These are phyloP conservation scores for Lactifluus echinatus DNA, from an alignment of 768 basidiomycete species.

Conservation along the genomic window DNA sequence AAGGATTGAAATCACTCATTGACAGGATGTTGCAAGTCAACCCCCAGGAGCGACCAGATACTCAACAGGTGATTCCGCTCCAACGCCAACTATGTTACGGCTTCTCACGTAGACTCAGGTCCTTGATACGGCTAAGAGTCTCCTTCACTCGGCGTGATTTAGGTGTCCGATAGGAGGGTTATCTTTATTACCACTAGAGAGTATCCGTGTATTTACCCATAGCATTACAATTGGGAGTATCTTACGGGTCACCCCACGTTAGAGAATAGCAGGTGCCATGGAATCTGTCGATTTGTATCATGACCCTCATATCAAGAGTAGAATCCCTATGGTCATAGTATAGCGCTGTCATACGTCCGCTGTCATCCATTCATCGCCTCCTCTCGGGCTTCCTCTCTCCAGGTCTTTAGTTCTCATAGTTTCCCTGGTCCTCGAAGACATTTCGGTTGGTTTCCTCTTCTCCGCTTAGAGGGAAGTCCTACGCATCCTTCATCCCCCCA, in stretches of 20 bases:
- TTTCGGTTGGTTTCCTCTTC: background rate
- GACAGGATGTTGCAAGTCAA: constrained; percentile 79
- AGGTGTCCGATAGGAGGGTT: background rate
- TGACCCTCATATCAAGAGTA: too few species aligned
- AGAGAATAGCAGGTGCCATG: too few species aligned
- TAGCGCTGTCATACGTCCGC: background rate
- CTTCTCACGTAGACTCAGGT: constrained; percentile 36
- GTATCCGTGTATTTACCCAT: constrained; percentile 3
- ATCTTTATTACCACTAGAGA: background rate
- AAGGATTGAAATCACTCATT: constrained; percentile 74
- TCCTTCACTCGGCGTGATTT: constrained; percentile 1
- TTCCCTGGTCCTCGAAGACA: background rate
- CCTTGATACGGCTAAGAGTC: constrained; percentile 38
- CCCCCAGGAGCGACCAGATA: constrained; percentile 75
- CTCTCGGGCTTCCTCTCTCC: background rate
- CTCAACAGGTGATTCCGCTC: constrained; percentile 56
- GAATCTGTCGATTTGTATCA: too few species aligned
- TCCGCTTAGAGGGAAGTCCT: background rate
- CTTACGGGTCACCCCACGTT: too few species aligned
- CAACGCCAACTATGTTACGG: background rate
- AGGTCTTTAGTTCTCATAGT: background rate
- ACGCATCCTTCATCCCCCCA: background rate
- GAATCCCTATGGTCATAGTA: background rate
- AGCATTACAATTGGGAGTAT: background rate
- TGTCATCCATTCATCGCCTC: too few species aligned